These are phyloP conservation scores for Eucalyptus polybractea DNA, from an alignment of 345 rosid genomes.

Conservation along the genomic window DNA sequence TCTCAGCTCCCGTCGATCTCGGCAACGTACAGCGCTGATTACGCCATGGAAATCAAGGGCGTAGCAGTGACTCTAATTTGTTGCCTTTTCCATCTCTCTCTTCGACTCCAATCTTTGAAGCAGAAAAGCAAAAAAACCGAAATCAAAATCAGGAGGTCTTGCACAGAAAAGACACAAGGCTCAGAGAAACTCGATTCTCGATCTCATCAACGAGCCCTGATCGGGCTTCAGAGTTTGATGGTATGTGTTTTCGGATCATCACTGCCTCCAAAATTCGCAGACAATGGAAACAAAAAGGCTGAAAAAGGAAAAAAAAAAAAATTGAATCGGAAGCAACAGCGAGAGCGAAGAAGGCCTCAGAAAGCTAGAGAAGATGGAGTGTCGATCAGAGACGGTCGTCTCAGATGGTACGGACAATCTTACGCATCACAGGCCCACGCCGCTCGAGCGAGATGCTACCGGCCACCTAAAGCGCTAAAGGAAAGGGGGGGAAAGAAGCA, in stretches of 20 bases:
- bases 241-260: constrained; percentile 24
- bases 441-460: neutral
- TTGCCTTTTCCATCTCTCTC: constrained; percentile 16
- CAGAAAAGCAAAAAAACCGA: neutral
- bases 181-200: neutral
- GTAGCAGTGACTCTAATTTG: constrained; percentile 71
- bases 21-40: constrained; percentile 77
- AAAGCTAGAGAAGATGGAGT: neutral
- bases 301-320: too few species aligned
- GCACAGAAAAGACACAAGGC: neutral
- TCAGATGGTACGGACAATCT: constrained; percentile 55
- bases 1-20: constrained; percentile 22
- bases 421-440: constrained; percentile 23
- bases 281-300: neutral
- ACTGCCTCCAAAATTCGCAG: constrained; percentile 3
- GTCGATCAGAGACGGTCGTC: constrained; percentile 25
- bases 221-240: constrained; percentile 48
- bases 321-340: neutral
- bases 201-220: neutral
- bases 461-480: neutral
- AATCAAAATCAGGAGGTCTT: neutral
- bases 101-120: rapidly evolving
- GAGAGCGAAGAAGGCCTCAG: constrained; percentile 12
- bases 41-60: constrained; percentile 19
- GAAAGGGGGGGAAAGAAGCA: rapidly evolving